Evolutionary conservation across 1,139 yeast genomes (phyloP).

Genomic region (Pichia kudriavzevii): DNA sequence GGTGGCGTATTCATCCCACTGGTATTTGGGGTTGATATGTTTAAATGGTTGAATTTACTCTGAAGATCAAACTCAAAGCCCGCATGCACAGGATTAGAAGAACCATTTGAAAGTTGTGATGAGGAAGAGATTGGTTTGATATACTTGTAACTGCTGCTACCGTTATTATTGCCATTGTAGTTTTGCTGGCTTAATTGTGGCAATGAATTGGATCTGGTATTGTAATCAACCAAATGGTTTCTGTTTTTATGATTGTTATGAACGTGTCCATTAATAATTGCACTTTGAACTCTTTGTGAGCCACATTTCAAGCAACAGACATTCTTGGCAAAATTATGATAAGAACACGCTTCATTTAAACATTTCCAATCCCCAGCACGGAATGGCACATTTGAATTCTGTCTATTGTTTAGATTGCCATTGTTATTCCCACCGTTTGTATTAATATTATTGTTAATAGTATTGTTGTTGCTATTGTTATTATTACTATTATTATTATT

Average conservation of each 20-base stretch:
- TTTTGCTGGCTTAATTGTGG: constrained; percentile 3
- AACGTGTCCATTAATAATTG: constrained; percentile 27
- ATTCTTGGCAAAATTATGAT: constrained; percentile 92
- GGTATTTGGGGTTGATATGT: too few species aligned
- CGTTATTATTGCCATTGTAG: too few species aligned
- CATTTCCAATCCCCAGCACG: constrained; percentile 98
- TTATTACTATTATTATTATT: constrained; percentile 5
- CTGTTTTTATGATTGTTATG: constrained; percentile 18
- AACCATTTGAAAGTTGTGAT: too few species aligned
- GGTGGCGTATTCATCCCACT: too few species aligned
- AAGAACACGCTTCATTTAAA: constrained; percentile 64
- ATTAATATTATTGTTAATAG: constrained; percentile 15
- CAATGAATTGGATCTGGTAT: constrained; percentile 13
- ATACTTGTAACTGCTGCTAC: too few species aligned
- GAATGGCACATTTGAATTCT: constrained; percentile 59
- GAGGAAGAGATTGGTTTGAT: too few species aligned
- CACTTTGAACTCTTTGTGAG: constrained; percentile 54
- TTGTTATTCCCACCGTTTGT: constrained; percentile 15
- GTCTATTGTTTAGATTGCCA: constrained; percentile 15
- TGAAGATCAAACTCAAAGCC: too few species aligned
- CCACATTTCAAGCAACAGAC: constrained; percentile 84
- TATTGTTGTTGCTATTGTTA: constrained; percentile 17
- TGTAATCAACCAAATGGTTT: constrained; percentile 5
- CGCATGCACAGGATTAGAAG: too few species aligned
- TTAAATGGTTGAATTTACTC: too few species aligned